Evolutionary conservation across 306 rosid species (phyloP).

Genomic region (Medicago lupulina): DNA sequence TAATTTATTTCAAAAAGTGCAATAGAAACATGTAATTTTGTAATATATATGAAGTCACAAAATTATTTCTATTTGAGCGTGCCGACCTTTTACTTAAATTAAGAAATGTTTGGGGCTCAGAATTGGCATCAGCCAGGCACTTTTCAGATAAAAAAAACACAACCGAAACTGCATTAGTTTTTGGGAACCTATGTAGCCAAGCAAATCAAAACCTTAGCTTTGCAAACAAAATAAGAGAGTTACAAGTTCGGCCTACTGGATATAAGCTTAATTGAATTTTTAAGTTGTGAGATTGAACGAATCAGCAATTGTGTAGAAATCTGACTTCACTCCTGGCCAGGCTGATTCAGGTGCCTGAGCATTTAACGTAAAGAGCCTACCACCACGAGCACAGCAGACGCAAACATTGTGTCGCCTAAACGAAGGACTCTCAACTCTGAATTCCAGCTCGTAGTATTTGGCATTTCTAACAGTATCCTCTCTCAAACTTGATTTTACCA

Average conservation of each 20-base stretch:
- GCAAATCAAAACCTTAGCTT: conserved; percentile 20
- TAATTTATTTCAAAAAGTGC: conserved; percentile 29
- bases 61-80: conserved; percentile 8
- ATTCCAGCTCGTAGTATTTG: conserved; percentile 78
- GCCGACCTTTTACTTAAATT: conserved; percentile 4
- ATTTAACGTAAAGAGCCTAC: conserved; percentile 76
- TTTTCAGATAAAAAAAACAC: neutral
- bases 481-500: conserved; percentile 66
- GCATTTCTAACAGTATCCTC: conserved; percentile 57
- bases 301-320: conserved; percentile 64
- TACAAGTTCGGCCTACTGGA: neutral
- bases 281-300: conserved; percentile 67
- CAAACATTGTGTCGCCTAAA: conserved; percentile 74
- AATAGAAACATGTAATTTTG: conserved; percentile 41
- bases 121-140: neutral
- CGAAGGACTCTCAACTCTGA: conserved; percentile 71
- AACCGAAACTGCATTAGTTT: neutral
- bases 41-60: conserved; percentile 16
- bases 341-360: conserved; percentile 91
- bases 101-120: conserved; percentile 18
- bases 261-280: neutral
- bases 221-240: neutral
- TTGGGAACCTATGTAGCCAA: conserved; percentile 11
- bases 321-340: conserved; percentile 66
- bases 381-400: conserved; percentile 70